Evolutionary conservation across 2,329 filamentous ascomycete genomes (phyloP), one percentile per base, ranked within the genome.

Genomic region (Zarea fungicola): DNA sequence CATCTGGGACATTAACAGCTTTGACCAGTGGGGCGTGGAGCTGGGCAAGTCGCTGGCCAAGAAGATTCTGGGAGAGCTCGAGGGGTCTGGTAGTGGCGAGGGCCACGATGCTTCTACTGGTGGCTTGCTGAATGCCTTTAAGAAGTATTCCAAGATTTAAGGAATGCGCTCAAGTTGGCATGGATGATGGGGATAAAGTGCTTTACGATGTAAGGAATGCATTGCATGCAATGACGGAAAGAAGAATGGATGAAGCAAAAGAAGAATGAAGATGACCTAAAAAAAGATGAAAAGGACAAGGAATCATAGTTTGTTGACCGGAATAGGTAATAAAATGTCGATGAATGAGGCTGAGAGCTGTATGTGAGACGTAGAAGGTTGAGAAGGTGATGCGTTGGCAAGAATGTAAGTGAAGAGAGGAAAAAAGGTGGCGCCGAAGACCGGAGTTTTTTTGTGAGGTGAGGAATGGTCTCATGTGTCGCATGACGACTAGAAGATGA

Each of bases 1-100:
- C 45, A 78, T 99, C 66, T 99, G 93, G 93, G 95, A 97, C 75
- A 96, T 99, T 78, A 99, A 99, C 82, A 90, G 85, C 64, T 99
- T 97, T 66, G 93, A 99, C 74, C 93, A 99, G 78, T 99, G 93
- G 93, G 93, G 93, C 73, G 93, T 99, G 37, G 93, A 99, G 78
- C 77, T 99, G 54, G 93, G 93, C 69, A 99, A 99, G 85, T 84
- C 86, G 34, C 76, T 99, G 57, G 93, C 93, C 54, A 97, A 92
- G 84, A 91, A 89, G 75, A 90, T 91, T 56, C 84, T 89, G 60
- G 70, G 71, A 62, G 93, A 99, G 77, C 79, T 99, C 51, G 90
- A 96, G 57, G 78, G 85, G 64, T 69, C 78, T n/a, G 87, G 81
- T 53, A 82, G 80, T 59, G 83, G 83, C 48, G 74, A 74, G 51